A percentile compares a stretch with the other conserved stretches of the same genome.
Evolutionary conservation across 2,329 filamentous ascomycete genomes (phyloP).

Genomic region (Monilinia laxa): DNA sequence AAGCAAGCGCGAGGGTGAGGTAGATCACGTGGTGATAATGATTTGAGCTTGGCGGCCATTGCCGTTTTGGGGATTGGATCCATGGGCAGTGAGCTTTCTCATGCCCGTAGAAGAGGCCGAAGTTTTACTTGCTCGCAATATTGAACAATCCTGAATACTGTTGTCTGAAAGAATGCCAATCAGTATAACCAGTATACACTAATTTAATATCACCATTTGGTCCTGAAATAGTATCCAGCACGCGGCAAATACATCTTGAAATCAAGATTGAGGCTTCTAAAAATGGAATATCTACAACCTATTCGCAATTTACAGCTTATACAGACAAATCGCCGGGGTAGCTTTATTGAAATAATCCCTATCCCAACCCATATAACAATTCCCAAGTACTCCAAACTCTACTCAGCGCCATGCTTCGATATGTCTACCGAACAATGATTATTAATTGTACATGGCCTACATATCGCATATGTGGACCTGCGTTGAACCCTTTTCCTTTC

Average conservation of each 20-base stretch:
- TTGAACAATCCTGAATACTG: background rate
- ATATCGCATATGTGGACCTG: background rate
- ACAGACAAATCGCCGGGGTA: background rate
- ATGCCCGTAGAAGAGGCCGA: background rate
- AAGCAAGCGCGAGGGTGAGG: constrained; percentile 22
- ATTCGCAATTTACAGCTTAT: constrained; percentile 8
- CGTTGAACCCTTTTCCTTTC: no score
- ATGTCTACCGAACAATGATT: background rate
- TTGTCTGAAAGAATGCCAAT: background rate
- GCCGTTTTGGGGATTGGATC: background rate
- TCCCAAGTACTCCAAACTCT: constrained; percentile 3
- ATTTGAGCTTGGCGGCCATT: constrained; percentile 15
- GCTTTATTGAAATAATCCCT: background rate
- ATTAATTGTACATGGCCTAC: background rate
- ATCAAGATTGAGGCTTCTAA: background rate
- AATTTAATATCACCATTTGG: no score
- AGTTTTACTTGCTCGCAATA: background rate
- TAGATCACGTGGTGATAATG: constrained; percentile 18
- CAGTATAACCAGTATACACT: no score
- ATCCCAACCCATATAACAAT: background rate
- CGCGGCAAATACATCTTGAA: no score
- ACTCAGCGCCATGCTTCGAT: constrained; percentile 3
- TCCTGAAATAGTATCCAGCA: no score
- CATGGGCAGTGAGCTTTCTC: no score
- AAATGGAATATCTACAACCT: background rate